Percentiles rank a stretch among this genome's conserved stretches.
Conservation (phyloP, 2,329 filamentous ascomycete species). For the Fusarium oligoseptatum region DNA sequence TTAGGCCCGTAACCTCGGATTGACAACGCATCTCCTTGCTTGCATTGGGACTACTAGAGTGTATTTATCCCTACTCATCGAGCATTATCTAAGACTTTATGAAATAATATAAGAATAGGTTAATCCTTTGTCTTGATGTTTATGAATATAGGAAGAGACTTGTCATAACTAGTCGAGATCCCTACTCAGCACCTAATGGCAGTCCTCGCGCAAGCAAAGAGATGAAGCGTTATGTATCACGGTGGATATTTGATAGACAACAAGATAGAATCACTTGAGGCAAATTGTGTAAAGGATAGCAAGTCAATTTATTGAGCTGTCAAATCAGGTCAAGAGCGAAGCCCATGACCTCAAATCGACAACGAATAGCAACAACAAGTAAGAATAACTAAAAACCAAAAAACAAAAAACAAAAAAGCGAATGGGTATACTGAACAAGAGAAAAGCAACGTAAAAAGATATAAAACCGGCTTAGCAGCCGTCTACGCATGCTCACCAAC, state of each 20-base stretch:
- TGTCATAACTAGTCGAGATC: too few species aligned
- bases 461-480: not conserved
- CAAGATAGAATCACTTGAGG: too few species aligned
- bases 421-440: not conserved
- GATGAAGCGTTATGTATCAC: too few species aligned
- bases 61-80: too few species aligned
- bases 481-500: conserved; percentile 8
- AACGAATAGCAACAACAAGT: not conserved
- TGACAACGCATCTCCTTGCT: not conserved
- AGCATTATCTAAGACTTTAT: too few species aligned
- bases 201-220: too few species aligned
- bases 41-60: too few species aligned
- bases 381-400: not conserved
- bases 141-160: too few species aligned
- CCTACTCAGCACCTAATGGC: too few species aligned
- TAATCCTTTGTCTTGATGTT: too few species aligned
- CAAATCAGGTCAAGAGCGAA: not conserved
- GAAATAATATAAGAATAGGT: too few species aligned
- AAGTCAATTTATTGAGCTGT: not conserved
- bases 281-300: not conserved
- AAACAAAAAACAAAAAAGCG: not conserved
- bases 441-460: not conserved
- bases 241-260: too few species aligned
- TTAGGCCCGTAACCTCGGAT: not conserved
- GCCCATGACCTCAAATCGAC: not conserved